Evolutionary conservation across 495 filamentous ascomycete genomes (phyloP).

Genomic region (Astrocystis sublimbata): DNA sequence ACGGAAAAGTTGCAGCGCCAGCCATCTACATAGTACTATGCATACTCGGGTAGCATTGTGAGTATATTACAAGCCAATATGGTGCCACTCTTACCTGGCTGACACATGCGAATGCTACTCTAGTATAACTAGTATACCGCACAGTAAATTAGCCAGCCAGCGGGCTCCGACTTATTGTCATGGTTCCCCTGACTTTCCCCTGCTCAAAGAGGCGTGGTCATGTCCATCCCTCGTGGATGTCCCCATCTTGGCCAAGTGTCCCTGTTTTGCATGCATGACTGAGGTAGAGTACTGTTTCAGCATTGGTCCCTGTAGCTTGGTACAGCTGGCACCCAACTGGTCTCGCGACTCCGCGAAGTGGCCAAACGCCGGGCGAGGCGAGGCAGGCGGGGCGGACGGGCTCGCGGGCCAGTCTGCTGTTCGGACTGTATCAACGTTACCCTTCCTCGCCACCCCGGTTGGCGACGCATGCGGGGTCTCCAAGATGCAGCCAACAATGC

Average conservation of each 20-base stretch:
- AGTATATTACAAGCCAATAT: neutral
- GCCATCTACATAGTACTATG: neutral
- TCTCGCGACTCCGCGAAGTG: neutral
- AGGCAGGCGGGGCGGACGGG: too few relatives aligned
- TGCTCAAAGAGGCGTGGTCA: neutral
- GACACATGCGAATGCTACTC: neutral
- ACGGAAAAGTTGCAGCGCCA: neutral
- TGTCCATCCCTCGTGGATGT: neutral
- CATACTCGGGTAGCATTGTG: neutral
- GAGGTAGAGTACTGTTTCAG: neutral
- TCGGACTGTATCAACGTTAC: neutral
- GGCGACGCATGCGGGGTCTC: slow-evolving; percentile 10
- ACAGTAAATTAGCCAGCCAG: neutral
- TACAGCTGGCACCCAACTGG: neutral
- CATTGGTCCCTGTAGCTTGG: neutral
- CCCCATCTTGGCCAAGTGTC: neutral
- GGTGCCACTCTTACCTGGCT: slow-evolving; percentile 10
- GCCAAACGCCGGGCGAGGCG: too few relatives aligned
- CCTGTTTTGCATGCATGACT: slow-evolving; percentile 1
- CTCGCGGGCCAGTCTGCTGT: neutral
- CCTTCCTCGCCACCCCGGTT: neutral
- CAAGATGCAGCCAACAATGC: neutral
- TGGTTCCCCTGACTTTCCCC: neutral
- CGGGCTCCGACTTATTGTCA: neutral
- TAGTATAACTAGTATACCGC: too few relatives aligned